Conservation (phyloP, 805 yeast species). For the Candida awuae region DNA sequence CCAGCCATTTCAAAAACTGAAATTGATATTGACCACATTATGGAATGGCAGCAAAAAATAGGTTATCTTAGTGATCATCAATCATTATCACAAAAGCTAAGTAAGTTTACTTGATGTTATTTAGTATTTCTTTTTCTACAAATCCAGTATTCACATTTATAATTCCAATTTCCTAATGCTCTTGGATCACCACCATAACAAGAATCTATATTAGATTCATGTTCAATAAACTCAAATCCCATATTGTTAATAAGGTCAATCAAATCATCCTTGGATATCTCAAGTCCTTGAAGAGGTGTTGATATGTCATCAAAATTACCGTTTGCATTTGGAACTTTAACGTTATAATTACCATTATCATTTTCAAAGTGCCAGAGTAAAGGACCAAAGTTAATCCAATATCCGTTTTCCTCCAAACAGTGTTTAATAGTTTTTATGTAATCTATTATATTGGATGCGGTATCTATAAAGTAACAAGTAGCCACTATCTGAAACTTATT, state of each 20-base stretch:
- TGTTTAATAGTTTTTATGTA: conserved; percentile 43
- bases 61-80: conserved; percentile 13
- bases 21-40: conserved; percentile 12
- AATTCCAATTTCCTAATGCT: conserved; percentile 47
- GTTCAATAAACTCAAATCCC: conserved; percentile 45
- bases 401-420: conserved; percentile 37
- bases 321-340: conserved; percentile 19
- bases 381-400: conserved; percentile 65
- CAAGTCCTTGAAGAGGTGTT: conserved; percentile 46
- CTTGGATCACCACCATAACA: conserved; percentile 46
- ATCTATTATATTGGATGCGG: conserved; percentile 52
- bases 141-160: conserved; percentile 65
- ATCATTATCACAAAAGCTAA: conserved; percentile 6
- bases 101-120: not conserved
- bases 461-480: conserved; percentile 58
- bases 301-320: conserved; percentile 19
- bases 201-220: conserved; percentile 37
- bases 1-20: conserved; percentile 3
- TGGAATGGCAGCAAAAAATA: conserved; percentile 17
- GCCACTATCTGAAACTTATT: conserved; percentile 38
- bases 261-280: conserved; percentile 50
- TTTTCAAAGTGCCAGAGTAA: conserved; percentile 66
- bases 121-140: conserved; percentile 25
- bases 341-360: conserved; percentile 28
- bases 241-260: conserved; percentile 34